Evolutionary conservation across 306 rosid species (phyloP), one percentile per base, ranked within the genome.

Genomic region (Medicago ruthenica): DNA sequence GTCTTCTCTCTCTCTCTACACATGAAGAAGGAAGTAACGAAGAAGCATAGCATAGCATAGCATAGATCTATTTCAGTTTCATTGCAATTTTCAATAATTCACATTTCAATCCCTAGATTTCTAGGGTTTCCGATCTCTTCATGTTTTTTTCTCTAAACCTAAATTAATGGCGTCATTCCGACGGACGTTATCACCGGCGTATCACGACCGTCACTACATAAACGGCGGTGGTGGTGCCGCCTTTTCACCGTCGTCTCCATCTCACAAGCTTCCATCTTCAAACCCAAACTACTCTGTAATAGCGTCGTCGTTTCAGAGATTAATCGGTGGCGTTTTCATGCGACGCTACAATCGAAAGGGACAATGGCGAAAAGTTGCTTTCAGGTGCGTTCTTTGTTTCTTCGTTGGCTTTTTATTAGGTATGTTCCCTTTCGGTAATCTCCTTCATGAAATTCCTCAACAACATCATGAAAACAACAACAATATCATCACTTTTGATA

Each of bases 151-250:
- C 75, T 45, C 14, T 9, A 18, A 16, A 16, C 60, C 20, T 67
- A 60, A 77, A 65, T 76, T 83, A 72, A 96, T 96, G 99, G 97
- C 94, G 67, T 92, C 98, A 44, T 80, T 96, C 70, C 99, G 99
- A 36, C 88, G 99, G 44, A 87, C 97, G 64, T 83, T 87, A 0
- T 92, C 98, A 80, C 99, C 99, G 85, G 93, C 91, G 27, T 86
- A 83, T 76, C 83, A 75, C 17, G 97, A 92, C 76, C 92, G 96
- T 53, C 71, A 68, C 60, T 74, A 83, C 75, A 77, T 76, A 42
- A 90, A 90, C 83, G 97, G 93, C 41, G 80, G 7, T 1, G 80
- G 7, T 1, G 37, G 37, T 34, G 7, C 76, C 9, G 37, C 75
- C 9, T 80, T 87, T 60, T 76, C 96, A 1, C 79, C 80, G 2